Conservation (phyloP, 345 rosid genomes). For the Ceriops zippeliana region DNA sequence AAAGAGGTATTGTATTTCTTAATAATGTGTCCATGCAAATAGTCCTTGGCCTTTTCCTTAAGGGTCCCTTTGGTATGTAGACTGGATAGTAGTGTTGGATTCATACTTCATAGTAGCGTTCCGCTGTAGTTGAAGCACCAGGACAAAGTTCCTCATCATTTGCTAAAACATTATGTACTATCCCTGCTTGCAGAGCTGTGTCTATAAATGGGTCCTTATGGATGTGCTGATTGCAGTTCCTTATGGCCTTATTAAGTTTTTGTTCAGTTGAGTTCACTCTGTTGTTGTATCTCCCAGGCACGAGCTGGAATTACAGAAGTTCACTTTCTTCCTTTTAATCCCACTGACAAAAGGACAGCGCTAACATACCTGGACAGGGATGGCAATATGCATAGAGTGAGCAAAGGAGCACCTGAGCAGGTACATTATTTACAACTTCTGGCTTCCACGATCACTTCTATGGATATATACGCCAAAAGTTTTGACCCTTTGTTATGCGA, state of each 20-base stretch:
- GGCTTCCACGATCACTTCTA: neutral
- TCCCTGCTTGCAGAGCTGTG: too few species aligned
- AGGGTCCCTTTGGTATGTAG: too few species aligned
- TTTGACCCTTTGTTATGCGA: neutral
- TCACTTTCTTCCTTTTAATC: conserved; percentile 96
- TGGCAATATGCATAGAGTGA: conserved; percentile 76
- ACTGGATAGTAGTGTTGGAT: too few species aligned
- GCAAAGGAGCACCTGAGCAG: conserved; percentile 99
- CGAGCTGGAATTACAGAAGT: conserved; percentile 80
- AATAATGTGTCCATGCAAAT: neutral
- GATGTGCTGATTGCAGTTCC: neutral
- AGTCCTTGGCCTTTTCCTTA: too few species aligned
- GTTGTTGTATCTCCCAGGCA: conserved; percentile 44
- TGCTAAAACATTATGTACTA: too few species aligned
- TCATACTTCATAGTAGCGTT: too few species aligned
- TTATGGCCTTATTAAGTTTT: neutral
- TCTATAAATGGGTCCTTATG: too few species aligned
- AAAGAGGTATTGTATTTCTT: conserved; percentile 53
- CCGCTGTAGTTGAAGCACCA: too few species aligned
- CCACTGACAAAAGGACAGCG: conserved; percentile 91
- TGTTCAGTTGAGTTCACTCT: conserved; percentile 8
- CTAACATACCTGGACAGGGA: conserved; percentile 62
- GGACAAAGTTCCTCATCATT: too few species aligned
- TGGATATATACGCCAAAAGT: neutral
- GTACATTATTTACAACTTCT: conserved; percentile 22